A percentile compares a stretch with the other conserved stretches of the same genome.
Conservation (phyloP, 805 yeast genomes). For the Schwanniomyces yamadae region DNA sequence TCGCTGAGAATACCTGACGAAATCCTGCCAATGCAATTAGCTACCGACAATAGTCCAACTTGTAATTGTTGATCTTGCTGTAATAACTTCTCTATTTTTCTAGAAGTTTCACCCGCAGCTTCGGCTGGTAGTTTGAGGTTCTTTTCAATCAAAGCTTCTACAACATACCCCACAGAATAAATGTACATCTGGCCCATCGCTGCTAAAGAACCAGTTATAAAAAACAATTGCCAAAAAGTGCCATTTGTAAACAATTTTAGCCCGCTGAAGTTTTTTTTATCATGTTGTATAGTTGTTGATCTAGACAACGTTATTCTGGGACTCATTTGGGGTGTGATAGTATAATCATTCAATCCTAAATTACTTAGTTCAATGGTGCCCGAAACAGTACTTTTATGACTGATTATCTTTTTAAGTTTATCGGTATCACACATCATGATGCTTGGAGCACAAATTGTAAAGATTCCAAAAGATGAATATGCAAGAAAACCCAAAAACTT, state of each 20-base stretch:
- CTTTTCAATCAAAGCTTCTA: conserved; percentile 33
- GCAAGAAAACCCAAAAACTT: conserved; percentile 50
- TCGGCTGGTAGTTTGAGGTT: conserved; percentile 6
- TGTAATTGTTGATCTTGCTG: conserved; percentile 66
- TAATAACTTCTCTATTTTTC: conserved; percentile 30
- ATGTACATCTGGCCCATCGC: conserved; percentile 48
- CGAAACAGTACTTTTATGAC: conserved; percentile 6
- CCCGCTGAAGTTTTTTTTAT: conserved; percentile 11
- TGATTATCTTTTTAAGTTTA: conserved; percentile 14
- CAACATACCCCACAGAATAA: conserved; percentile 46
- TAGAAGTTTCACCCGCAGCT: conserved; percentile 7
- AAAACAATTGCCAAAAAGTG: conserved; percentile 40
- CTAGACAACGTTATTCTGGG: background rate
- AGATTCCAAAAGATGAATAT: conserved; percentile 39
- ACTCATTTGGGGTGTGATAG: conserved; percentile 1
- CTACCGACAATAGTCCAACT: conserved; percentile 67
- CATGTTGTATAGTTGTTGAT: background rate
- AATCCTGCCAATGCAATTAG: conserved; percentile 67
- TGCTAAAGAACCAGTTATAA: conserved; percentile 39
- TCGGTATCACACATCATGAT: conserved; percentile 41
- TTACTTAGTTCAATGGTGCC: conserved; percentile 10
- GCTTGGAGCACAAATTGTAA: conserved; percentile 47
- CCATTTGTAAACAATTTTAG: conserved; percentile 18
- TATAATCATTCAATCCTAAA: conserved; percentile 2
- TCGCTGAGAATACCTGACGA: conserved; percentile 66